phyloP scores from a whole-genome alignment of 2,329 filamentous ascomycete species.

The Bertia moriformis region DNA sequence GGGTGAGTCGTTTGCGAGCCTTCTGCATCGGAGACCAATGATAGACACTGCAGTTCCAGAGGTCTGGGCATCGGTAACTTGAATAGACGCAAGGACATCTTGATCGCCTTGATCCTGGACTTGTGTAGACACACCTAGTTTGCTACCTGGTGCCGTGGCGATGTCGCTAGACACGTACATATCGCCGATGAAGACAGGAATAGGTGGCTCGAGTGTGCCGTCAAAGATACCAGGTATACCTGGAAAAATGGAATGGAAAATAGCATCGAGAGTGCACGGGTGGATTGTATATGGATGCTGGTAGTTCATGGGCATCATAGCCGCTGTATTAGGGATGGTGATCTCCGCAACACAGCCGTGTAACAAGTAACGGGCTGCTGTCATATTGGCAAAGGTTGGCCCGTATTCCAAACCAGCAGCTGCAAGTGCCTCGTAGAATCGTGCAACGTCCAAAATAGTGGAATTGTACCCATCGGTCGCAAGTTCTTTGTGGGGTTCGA shows the following conservation, averaged over 20 bases:
- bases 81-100: not conserved
- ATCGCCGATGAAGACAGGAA: not conserved
- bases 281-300: conserved; percentile 28
- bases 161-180: not conserved
- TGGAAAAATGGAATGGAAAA: conserved; percentile 23
- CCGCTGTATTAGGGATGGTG: conserved; percentile 23
- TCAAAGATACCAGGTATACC: conserved; percentile 14
- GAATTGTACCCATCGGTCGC: conserved; percentile 25
- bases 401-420: conserved; percentile 33
- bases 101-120: not conserved
- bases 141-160: not conserved
- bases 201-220: not conserved
- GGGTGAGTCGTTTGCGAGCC: not conserved
- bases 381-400: conserved; percentile 32
- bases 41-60: not conserved
- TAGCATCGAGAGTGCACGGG: conserved; percentile 27
- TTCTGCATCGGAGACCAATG: not conserved
- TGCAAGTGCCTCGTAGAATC: conserved; percentile 26
- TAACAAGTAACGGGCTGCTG: conserved; percentile 24
- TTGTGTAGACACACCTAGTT: not conserved
- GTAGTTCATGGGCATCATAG: conserved; percentile 26
- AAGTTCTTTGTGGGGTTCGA: no score
- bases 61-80: not conserved
- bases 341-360: conserved; percentile 16
- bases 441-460: conserved; percentile 9